Conservation (phyloP, 225 moss, liverwort and hornwort species). For the Polytrichum commune region DNA sequence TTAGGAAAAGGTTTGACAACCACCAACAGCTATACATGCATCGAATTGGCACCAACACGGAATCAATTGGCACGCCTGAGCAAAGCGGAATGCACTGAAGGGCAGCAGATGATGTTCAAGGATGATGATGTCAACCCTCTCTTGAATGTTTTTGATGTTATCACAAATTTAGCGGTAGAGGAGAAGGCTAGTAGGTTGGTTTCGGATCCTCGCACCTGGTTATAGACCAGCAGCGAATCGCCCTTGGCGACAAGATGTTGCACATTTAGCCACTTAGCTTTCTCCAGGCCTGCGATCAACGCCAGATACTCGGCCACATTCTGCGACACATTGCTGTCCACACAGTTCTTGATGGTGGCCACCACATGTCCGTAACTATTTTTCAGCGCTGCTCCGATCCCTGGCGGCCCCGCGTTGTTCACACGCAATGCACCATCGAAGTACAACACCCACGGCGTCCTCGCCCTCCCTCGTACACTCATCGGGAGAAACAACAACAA, state of each 20-base stretch:
- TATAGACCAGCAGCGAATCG: slow-evolving; percentile 6
- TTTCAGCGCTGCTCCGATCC: slow-evolving; percentile 10
- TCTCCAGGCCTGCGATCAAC: slow-evolving; percentile 8
- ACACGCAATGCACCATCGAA: slow-evolving; percentile 3
- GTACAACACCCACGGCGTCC: slow-evolving; percentile 11
- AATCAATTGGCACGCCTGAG: too few relatives aligned
- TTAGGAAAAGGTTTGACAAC: not conserved
- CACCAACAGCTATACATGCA: not conserved
- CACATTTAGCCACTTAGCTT: slow-evolving; percentile 15
- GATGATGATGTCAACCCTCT: not conserved
- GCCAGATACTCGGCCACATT: slow-evolving; percentile 10
- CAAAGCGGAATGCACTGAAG: too few relatives aligned
- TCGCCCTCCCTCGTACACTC: slow-evolving; percentile 7
- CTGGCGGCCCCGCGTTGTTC: slow-evolving; percentile 1
- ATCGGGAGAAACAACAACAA: not conserved
- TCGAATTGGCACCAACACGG: not conserved
- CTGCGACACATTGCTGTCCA: slow-evolving; percentile 6
- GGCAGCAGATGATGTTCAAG: too few relatives aligned
- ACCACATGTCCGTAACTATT: slow-evolving; percentile 10
- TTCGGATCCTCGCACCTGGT: slow-evolving; percentile 5
- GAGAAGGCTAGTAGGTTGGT: not conserved
- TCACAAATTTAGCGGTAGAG: not conserved
- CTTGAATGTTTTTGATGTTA: not conserved
- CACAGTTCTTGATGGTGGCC: slow-evolving; percentile 5
- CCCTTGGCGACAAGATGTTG: slow-evolving; percentile 10